Conservation (phyloP, 2,329 filamentous ascomycete genomes). For the Botrytis paeoniae region DNA sequence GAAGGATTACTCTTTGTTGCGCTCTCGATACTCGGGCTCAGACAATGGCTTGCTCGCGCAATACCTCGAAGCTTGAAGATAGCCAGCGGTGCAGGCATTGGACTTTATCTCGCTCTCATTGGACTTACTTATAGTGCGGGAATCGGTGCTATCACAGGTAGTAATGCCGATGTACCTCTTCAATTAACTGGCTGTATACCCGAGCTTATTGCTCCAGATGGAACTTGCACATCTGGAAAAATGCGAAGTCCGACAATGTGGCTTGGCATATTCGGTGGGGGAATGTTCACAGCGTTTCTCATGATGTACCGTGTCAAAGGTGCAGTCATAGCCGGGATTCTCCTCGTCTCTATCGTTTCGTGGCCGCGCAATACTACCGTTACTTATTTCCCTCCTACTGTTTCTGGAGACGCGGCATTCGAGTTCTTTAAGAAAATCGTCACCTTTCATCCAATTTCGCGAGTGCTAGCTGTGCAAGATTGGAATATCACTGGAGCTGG, state of each 20-base stretch:
- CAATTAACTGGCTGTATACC: constrained; percentile 61
- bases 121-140: constrained; percentile 77
- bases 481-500: constrained; percentile 69
- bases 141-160: constrained; percentile 73
- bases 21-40: constrained; percentile 74
- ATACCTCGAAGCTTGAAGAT: constrained; percentile 85
- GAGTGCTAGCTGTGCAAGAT: constrained; percentile 66
- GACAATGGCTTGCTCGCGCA: constrained; percentile 82
- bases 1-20: constrained; percentile 84
- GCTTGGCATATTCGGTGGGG: constrained; percentile 85
- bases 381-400: constrained; percentile 76
- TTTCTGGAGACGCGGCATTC: constrained; percentile 66
- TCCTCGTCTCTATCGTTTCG: constrained; percentile 82
- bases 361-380: constrained; percentile 76
- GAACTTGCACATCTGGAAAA: constrained; percentile 64
- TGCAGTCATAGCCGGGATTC: constrained; percentile 78
- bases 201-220: constrained; percentile 42
- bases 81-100: constrained; percentile 81
- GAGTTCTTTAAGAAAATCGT: constrained; percentile 88
- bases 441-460: constrained; percentile 73
- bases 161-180: constrained; percentile 66
- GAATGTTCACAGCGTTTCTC: constrained; percentile 73
- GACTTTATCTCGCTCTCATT: constrained; percentile 69
- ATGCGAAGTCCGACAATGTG: constrained; percentile 84
- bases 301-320: constrained; percentile 87